A percentile compares a stretch with the other conserved stretches of the same genome.
Evolutionary conservation across 2,329 filamentous ascomycete genomes (phyloP).

Genomic region (Albophoma yamanashiensis): DNA sequence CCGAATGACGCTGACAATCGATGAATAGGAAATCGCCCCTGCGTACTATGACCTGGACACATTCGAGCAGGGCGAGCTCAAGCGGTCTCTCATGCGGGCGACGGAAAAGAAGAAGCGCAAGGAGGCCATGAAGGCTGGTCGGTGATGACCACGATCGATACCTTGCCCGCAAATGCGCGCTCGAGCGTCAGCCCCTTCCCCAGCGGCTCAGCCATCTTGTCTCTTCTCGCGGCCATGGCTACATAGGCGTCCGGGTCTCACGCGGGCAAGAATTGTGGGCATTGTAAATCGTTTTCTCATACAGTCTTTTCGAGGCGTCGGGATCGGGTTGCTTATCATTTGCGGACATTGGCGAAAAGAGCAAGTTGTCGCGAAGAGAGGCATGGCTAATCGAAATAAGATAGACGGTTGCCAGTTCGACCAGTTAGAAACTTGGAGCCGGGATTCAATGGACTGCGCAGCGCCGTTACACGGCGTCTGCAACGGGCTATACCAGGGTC

Average conservation of each 20-base stretch:
- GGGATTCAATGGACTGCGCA: slow-evolving; percentile 3
- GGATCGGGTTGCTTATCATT: not conserved
- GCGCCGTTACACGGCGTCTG: slow-evolving; percentile 4
- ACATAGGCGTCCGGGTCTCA: not conserved
- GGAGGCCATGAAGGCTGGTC: slow-evolving; percentile 42
- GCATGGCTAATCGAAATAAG: not conserved
- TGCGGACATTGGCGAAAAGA: not conserved
- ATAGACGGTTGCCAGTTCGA: not conserved
- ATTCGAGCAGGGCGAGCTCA: slow-evolving; percentile 82
- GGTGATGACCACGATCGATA: slow-evolving; percentile 14
- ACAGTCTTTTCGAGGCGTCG: not conserved
- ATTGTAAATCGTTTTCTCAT: not conserved
- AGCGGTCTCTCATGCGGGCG: slow-evolving; percentile 49
- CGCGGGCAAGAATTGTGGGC: not conserved
- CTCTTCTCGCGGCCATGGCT: not conserved
- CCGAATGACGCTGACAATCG: not conserved
- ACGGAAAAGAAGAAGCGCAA: slow-evolving; percentile 50
- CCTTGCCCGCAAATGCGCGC: not conserved
- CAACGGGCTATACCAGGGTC: slow-evolving; percentile 1
- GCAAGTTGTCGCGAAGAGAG: not conserved
- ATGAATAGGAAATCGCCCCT: slow-evolving; percentile 72
- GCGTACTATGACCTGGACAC: slow-evolving; percentile 79
- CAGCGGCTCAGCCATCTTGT: not conserved
- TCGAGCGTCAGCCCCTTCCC: not conserved
- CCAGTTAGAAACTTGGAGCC: slow-evolving; percentile 7